A percentile compares a stretch with the other conserved stretches of the same genome.
These are phyloP conservation scores for Aurifilum marmelostoma DNA, from an alignment of 2,329 filamentous ascomycete species.

Conservation along the genomic window DNA sequence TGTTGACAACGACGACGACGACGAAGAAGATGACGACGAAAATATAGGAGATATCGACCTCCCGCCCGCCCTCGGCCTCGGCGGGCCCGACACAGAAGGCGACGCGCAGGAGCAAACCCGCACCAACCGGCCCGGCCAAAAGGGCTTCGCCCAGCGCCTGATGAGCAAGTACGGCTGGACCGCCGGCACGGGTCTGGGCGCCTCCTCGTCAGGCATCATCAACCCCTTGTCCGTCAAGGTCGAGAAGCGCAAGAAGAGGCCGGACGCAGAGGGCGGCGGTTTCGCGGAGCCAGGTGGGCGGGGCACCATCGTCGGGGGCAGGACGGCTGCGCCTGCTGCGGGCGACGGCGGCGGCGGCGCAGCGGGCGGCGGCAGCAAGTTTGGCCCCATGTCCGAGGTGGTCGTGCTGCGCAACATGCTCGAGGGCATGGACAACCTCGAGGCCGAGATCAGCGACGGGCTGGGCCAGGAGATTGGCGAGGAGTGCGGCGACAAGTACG, in stretches of 20 bases:
- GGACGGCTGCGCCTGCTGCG: slow-evolving; percentile 41
- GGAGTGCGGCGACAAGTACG: slow-evolving; percentile 88
- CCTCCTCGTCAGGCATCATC: slow-evolving; percentile 78
- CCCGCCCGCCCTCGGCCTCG: slow-evolving; percentile 55
- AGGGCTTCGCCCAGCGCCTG: slow-evolving; percentile 82
- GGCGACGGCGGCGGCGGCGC: slow-evolving; percentile 30
- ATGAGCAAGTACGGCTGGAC: slow-evolving; percentile 95
- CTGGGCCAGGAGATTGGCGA: slow-evolving; percentile 95
- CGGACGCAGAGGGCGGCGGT: slow-evolving; percentile 78
- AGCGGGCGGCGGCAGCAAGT: slow-evolving; percentile 53
- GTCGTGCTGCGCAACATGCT: slow-evolving; percentile 85
- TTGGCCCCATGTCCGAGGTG: slow-evolving; percentile 78
- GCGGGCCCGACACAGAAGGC: slow-evolving; percentile 34
- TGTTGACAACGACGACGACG: slow-evolving; percentile 40
- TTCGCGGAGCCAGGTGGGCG: slow-evolving; percentile 70
- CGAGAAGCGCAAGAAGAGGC: slow-evolving; percentile 81
- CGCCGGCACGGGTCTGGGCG: slow-evolving; percentile 84
- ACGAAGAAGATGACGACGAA: slow-evolving; percentile 26
- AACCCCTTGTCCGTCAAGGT: slow-evolving; percentile 82
- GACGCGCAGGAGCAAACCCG: slow-evolving; percentile 46
- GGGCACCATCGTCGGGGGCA: slow-evolving; percentile 81
- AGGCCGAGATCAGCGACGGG: slow-evolving; percentile 73
- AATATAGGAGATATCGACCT: slow-evolving; percentile 40
- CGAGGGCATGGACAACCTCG: slow-evolving; percentile 75
- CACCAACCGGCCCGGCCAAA: slow-evolving; percentile 74